Conservation (phyloP, 352 stramenopile genomes). For the Phytophthora crassamura region DNA sequence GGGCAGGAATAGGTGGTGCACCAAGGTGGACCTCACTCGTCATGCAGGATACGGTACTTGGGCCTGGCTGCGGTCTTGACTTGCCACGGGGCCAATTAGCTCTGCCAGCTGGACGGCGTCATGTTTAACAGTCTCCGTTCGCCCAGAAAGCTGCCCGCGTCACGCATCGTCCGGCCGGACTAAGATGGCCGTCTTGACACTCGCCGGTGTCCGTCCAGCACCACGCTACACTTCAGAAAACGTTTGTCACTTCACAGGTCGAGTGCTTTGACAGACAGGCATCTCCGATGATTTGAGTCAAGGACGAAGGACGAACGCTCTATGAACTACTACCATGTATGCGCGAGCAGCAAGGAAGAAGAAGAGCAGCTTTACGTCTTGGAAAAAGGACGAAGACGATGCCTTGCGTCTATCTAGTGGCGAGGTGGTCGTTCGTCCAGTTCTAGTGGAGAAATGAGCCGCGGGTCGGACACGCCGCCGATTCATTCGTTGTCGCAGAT, state of each 20-base stretch:
- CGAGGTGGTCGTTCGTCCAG: neutral
- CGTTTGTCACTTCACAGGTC: conserved; percentile 5
- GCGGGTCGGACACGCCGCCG: neutral
- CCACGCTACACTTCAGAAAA: neutral
- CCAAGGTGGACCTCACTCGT: neutral
- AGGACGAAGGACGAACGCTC: neutral
- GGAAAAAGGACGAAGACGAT: neutral
- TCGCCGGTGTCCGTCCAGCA: conserved; percentile 23
- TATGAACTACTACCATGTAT: too few relatives aligned
- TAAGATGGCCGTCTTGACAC: conserved; percentile 13
- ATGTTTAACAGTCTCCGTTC: conserved; percentile 1
- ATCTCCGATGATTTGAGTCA: neutral
- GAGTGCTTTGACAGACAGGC: neutral
- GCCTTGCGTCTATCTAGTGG: conserved; percentile 15
- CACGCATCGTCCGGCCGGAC: conserved; percentile 1
- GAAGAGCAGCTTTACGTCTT: neutral
- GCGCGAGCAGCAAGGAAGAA: neutral
- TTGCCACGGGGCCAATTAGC: conserved; percentile 15
- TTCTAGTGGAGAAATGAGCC: neutral
- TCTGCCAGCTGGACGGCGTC: conserved; percentile 1
- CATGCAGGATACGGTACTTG: conserved; percentile 5
- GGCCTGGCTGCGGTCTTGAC: neutral
- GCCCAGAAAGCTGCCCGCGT: conserved; percentile 14
- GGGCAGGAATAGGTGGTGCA: conserved; percentile 5
- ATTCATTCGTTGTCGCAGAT: conserved; percentile 67